phyloP scores from a whole-genome alignment of 202 grass and related monocot species.

The Saccharum hybrid region DNA sequence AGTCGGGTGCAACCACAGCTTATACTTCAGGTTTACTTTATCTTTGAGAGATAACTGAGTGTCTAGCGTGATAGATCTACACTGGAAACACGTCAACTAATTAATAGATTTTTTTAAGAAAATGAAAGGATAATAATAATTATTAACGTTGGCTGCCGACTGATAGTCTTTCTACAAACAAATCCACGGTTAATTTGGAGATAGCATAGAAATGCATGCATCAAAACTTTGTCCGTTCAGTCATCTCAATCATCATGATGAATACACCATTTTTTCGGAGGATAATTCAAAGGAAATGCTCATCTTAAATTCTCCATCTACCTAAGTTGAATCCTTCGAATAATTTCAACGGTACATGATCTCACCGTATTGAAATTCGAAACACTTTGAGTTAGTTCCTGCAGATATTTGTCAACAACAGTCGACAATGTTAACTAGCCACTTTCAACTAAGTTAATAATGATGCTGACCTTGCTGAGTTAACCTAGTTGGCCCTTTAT shows the following conservation, averaged over 20 bases:
- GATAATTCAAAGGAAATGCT: conserved; percentile 6
- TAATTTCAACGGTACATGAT: neutral
- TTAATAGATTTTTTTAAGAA: neutral
- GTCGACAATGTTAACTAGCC: neutral
- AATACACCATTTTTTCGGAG: neutral
- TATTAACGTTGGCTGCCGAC: neutral
- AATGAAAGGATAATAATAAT: too few relatives aligned
- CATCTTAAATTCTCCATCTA: neutral
- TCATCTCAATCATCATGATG: neutral
- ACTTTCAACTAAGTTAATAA: neutral
- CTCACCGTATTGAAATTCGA: neutral
- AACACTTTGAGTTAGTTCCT: neutral
- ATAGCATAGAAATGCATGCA: neutral
- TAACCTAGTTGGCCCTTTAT: neutral
- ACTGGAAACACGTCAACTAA: conserved; percentile 17
- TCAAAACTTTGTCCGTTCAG: neutral
- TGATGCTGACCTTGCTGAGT: conserved; percentile 28
- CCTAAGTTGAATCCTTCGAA: neutral
- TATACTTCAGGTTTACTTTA: conserved; percentile 43
- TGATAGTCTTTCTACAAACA: conserved; percentile 31
- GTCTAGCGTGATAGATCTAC: conserved; percentile 6
- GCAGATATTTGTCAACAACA: conserved; percentile 46
- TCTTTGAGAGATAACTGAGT: conserved; percentile 7
- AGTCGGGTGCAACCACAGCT: conserved; percentile 35
- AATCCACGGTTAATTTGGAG: neutral